Evolutionary conservation across 2,329 filamentous ascomycete species (phyloP).

Genomic region (Pestalotiopsis sp.): DNA sequence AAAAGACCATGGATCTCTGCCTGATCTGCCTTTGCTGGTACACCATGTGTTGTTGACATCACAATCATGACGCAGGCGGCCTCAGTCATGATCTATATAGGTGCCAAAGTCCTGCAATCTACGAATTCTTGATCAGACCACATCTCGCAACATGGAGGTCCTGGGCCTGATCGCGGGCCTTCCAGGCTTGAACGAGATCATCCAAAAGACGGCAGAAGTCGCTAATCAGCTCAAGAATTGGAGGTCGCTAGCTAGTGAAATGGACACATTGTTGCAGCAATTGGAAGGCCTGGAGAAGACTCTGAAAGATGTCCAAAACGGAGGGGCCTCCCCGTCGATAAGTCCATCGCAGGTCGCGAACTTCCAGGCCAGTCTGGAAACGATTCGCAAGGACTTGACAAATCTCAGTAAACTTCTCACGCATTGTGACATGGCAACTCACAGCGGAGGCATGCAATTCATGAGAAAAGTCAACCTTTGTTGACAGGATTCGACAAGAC

Average conservation of each 20-base stretch:
- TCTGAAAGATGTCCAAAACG: background rate
- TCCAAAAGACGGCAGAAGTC: background rate
- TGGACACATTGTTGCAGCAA: background rate
- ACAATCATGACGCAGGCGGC: background rate
- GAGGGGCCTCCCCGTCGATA: background rate
- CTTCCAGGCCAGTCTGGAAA: background rate
- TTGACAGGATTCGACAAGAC: background rate
- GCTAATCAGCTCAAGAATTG: background rate
- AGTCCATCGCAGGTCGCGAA: background rate
- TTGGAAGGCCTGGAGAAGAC: background rate
- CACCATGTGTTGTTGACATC: background rate
- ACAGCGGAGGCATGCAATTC: background rate
- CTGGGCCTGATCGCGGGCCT: background rate
- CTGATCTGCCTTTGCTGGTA: background rate
- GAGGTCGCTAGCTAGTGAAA: background rate
- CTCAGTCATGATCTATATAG: background rate
- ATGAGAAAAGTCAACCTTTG: background rate
- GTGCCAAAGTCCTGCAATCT: background rate
- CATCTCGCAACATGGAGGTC: background rate
- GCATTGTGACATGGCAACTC: background rate
- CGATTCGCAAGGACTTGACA: background rate
- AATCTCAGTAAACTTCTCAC: background rate
- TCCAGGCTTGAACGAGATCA: background rate
- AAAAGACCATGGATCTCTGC: background rate
- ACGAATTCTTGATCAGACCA: background rate